phyloP scores from a whole-genome alignment of 176 grass and related monocot genomes.

The Eleusine coracana region DNA sequence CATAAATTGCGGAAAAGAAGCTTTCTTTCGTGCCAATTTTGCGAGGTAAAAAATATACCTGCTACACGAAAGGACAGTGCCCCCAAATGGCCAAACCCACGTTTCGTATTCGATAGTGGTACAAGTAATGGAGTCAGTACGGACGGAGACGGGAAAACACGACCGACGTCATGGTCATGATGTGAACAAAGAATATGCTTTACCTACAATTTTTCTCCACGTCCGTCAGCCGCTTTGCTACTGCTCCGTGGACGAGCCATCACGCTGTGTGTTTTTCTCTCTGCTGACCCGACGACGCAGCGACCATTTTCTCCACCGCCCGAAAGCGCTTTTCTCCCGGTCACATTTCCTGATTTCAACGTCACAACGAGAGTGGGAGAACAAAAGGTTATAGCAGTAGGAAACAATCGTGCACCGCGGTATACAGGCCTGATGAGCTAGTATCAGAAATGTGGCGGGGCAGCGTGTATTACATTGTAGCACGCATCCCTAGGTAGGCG shows the following conservation, averaged over 20 bases:
- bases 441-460: background rate
- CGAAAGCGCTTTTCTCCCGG: background rate
- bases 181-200: background rate
- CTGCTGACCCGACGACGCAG: background rate
- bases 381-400: too few species aligned
- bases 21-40: too few species aligned
- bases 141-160: background rate
- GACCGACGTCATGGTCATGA: background rate
- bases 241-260: conserved; percentile 6
- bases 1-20: too few species aligned
- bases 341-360: background rate
- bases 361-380: too few species aligned
- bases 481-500: background rate
- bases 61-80: background rate
- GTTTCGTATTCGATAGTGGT: background rate
- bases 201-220: background rate
- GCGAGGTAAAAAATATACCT: too few species aligned
- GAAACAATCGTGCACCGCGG: background rate
- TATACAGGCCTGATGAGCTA: background rate
- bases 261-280: background rate
- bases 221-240: background rate
- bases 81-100: conserved; percentile 20
- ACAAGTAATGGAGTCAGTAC: background rate
- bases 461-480: background rate
- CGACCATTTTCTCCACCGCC: background rate